Evolutionary conservation across 352 stramenopile genomes (phyloP).

Genomic region (Globisporangium sylvaticum): DNA sequence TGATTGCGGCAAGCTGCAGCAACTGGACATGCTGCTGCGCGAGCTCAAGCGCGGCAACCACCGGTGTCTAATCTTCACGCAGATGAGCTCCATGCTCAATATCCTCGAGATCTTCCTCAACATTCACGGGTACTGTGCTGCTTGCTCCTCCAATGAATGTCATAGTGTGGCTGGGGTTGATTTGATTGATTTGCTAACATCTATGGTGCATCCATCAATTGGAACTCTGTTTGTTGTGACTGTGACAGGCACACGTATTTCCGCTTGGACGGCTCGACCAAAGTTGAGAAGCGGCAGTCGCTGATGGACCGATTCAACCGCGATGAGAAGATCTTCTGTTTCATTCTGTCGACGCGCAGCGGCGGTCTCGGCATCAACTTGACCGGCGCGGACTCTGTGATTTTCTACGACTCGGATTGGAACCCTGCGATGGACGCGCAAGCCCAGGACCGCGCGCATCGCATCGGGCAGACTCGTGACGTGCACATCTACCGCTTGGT

Average conservation of each 20-base stretch:
- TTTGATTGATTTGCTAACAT: not conserved
- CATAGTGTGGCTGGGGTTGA: not conserved
- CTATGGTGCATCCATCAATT: not conserved
- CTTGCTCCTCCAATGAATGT: not conserved
- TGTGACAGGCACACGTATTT: slow-evolving; percentile 90
- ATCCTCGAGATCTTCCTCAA: slow-evolving; percentile 99
- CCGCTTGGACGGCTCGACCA: slow-evolving; percentile 96
- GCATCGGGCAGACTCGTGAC: slow-evolving; percentile 97
- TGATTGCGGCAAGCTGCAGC: slow-evolving; percentile 93
- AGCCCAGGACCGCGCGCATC: slow-evolving; percentile 96
- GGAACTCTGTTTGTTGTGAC: not conserved
- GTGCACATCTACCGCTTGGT: slow-evolving; percentile 99
- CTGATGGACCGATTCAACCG: slow-evolving; percentile 99
- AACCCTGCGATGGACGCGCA: slow-evolving; percentile 93
- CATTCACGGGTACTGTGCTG: slow-evolving; percentile 78
- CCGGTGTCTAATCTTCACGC: slow-evolving; percentile 94
- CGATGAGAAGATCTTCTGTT: slow-evolving; percentile 96
- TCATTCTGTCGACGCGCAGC: slow-evolving; percentile 97
- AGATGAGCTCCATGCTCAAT: slow-evolving; percentile 99
- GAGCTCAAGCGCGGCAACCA: slow-evolving; percentile 95
- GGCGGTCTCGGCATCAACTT: slow-evolving; percentile 98
- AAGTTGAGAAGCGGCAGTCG: slow-evolving; percentile 93
- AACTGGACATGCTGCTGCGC: slow-evolving; percentile 88
- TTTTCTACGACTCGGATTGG: slow-evolving; percentile 93
- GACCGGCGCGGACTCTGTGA: slow-evolving; percentile 94